These are phyloP conservation scores for Asterochloris sp. DNA, from an alignment of 139 green algal genomes.

Conservation along the genomic window DNA sequence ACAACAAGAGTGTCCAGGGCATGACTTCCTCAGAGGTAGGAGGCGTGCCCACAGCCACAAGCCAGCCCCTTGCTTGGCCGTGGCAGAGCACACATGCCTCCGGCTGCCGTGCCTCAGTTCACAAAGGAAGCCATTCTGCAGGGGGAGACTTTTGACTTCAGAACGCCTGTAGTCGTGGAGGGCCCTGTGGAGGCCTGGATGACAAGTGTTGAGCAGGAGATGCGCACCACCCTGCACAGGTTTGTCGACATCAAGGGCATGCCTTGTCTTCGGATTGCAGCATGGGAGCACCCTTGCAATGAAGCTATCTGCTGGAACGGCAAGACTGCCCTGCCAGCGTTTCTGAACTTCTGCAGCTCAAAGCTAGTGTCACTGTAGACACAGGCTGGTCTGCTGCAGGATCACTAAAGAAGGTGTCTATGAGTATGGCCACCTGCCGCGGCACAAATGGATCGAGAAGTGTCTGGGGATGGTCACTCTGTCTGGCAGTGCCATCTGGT, in stretches of 20 bases:
- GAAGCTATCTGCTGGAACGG: too few species aligned
- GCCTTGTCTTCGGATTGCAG: too few species aligned
- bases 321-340: too few species aligned
- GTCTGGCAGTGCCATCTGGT: slow-evolving; percentile 84
- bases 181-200: slow-evolving; percentile 87
- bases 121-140: neutral
- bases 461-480: slow-evolving; percentile 88
- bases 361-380: too few species aligned
- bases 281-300: too few species aligned
- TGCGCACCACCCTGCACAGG: slow-evolving; percentile 65
- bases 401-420: slow-evolving; percentile 79
- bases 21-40: slow-evolving; percentile 76
- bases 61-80: neutral
- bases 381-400: slow-evolving; percentile 1
- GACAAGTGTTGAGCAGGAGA: slow-evolving; percentile 75
- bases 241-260: neutral
- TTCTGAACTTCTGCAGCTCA: too few species aligned
- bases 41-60: neutral
- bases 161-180: slow-evolving; percentile 59
- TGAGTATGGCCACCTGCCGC: slow-evolving; percentile 59
- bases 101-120: too few species aligned
- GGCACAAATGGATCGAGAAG: slow-evolving; percentile 77
- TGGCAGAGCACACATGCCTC: neutral
- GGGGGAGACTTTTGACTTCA: slow-evolving; percentile 76
- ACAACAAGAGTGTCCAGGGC: slow-evolving; percentile 80